phyloP scores from a whole-genome alignment of 75 land plant species.

The Cunninghamia lanceolata region DNA sequence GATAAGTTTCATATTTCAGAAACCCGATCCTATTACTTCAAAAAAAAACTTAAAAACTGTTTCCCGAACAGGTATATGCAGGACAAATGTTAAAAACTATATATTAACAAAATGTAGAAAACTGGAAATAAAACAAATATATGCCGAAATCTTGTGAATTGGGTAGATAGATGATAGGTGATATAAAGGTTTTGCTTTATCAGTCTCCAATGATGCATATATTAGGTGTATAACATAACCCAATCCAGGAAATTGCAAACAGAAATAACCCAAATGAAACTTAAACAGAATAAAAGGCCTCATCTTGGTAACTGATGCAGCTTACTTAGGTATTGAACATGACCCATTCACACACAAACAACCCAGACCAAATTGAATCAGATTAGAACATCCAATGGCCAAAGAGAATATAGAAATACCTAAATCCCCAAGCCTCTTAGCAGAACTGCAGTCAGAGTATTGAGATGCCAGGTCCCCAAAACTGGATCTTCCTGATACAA shows the following conservation, averaged over 20 bases:
- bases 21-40: not conserved
- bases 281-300: not conserved
- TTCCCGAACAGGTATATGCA: not conserved
- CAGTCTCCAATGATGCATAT: not conserved
- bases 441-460: slow-evolving; percentile 83
- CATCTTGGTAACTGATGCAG: not conserved
- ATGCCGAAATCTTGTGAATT: not conserved
- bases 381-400: not conserved
- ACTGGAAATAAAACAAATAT: not conserved
- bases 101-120: not conserved
- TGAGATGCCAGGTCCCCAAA: slow-evolving; percentile 71
- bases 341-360: not conserved
- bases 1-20: too few species aligned
- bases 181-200: not conserved
- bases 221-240: not conserved
- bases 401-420: slow-evolving; percentile 30
- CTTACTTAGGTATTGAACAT: not conserved
- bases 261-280: not conserved
- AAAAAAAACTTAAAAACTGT: not conserved
- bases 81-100: too few species aligned
- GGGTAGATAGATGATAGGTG: too few species aligned
- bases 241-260: not conserved
- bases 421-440: slow-evolving; percentile 93
- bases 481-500: slow-evolving; percentile 60
- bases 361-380: not conserved